A percentile compares a stretch with the other conserved stretches of the same genome.
Evolutionary conservation across 2,329 filamentous ascomycete genomes (phyloP).

Genomic region (Magnaporthales sp.): DNA sequence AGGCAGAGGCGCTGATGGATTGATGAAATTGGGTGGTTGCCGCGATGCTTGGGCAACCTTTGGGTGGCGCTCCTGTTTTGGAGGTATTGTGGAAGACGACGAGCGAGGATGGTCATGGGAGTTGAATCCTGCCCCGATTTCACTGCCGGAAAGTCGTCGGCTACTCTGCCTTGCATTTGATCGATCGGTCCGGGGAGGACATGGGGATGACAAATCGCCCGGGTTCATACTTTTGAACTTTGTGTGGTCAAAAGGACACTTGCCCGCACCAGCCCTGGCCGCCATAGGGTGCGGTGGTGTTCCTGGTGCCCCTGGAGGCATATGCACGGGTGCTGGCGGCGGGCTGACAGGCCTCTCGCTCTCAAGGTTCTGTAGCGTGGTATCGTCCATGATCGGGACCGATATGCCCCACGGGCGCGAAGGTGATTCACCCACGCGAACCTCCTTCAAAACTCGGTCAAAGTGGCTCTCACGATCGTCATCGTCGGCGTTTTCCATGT

Average conservation of each 20-base stretch:
- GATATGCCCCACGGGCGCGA: conserved; percentile 89
- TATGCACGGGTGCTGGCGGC: conserved; percentile 47
- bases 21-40: conserved; percentile 43
- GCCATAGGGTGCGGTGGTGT: conserved; percentile 1
- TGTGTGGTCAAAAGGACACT: conserved; percentile 46
- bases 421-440: conserved; percentile 88
- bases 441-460: conserved; percentile 76
- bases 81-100: not conserved
- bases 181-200: conserved; percentile 5
- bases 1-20: conserved; percentile 27
- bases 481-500: not conserved
- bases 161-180: not conserved
- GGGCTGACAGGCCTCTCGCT: conserved; percentile 41
- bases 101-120: not conserved
- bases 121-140: not conserved
- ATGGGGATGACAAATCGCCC: conserved; percentile 7
- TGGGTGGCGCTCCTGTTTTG: not conserved
- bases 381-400: conserved; percentile 53
- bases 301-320: conserved; percentile 21
- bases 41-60: conserved; percentile 8
- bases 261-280: conserved; percentile 23
- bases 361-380: conserved; percentile 22
- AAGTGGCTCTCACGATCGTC: conserved; percentile 62
- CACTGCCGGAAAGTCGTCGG: not conserved
- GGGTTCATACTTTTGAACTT: conserved; percentile 11